Conservation (phyloP, 2,329 filamentous ascomycete species). For the Sarocladium kiliense region DNA sequence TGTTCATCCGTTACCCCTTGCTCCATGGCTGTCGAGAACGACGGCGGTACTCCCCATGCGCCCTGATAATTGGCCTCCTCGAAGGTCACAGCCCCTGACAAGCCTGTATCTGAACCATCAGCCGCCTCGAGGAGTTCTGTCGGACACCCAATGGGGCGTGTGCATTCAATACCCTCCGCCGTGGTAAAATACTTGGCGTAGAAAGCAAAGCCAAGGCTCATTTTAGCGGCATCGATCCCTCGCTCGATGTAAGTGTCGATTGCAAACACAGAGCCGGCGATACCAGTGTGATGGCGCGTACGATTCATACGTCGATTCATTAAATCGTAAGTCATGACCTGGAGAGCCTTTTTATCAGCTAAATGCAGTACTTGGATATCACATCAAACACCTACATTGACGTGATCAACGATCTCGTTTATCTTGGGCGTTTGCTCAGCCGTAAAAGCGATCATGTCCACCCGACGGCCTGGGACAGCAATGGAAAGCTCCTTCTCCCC, state of each 20-base stretch:
- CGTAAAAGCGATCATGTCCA: constrained; percentile 65
- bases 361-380: too few relatives aligned
- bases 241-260: constrained; percentile 55
- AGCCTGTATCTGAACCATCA: constrained; percentile 53
- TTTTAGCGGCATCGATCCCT: constrained; percentile 48
- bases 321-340: constrained; percentile 66
- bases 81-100: constrained; percentile 35
- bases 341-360: background rate
- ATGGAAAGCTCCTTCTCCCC: constrained; percentile 60
- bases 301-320: constrained; percentile 66
- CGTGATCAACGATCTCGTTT: constrained; percentile 56
- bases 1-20: constrained; percentile 37
- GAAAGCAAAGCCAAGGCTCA: constrained; percentile 64
- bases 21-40: constrained; percentile 35
- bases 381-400: constrained; percentile 40
- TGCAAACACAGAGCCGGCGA: constrained; percentile 46
- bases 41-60: background rate
- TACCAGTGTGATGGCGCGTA: constrained; percentile 60
- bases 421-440: constrained; percentile 51
- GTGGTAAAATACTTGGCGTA: constrained; percentile 65
- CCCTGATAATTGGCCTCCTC: constrained; percentile 27
- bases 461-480: constrained; percentile 56
- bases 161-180: constrained; percentile 39
- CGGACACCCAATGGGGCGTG: constrained; percentile 50
- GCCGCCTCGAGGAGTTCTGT: constrained; percentile 55